phyloP scores from a whole-genome alignment of 2,329 filamentous ascomycete genomes.

The Botryosphaeria dothidea region DNA sequence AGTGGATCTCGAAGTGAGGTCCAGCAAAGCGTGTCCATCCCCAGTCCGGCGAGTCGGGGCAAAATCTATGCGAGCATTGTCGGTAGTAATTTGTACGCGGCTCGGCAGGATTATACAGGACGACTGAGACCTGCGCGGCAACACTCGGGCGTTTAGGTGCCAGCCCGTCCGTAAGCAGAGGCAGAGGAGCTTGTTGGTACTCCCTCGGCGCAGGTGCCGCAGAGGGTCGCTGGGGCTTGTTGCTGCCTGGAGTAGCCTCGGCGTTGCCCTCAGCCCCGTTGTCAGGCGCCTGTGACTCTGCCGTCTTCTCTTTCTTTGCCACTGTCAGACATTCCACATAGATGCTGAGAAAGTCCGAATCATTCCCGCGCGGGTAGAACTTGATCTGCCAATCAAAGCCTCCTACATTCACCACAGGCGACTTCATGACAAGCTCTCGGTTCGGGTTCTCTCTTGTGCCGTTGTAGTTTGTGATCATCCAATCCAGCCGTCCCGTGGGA shows the following conservation, averaged over 20 bases:
- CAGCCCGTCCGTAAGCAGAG: constrained; percentile 33
- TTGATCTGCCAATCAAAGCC: constrained; percentile 67
- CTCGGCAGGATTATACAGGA: constrained; percentile 64
- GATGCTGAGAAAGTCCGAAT: constrained; percentile 58
- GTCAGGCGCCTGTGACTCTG: constrained; percentile 22
- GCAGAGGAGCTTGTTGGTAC: constrained; percentile 37
- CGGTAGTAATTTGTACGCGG: constrained; percentile 59
- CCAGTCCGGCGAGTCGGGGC: constrained; percentile 60
- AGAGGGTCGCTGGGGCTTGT: background rate
- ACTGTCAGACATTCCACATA: constrained; percentile 64
- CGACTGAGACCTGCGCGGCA: constrained; percentile 62
- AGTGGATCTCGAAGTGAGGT: constrained; percentile 59
- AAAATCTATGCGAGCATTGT: constrained; percentile 61
- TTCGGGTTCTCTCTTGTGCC: constrained; percentile 63
- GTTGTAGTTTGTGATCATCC: constrained; percentile 60
- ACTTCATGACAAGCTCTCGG: constrained; percentile 59
- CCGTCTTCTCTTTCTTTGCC: constrained; percentile 21
- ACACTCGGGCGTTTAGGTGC: constrained; percentile 45
- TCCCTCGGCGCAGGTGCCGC: constrained; percentile 19
- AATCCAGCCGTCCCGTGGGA: constrained; percentile 59
- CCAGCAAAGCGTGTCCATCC: constrained; percentile 65
- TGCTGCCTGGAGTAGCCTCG: background rate
- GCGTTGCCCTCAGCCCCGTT: constrained; percentile 19
- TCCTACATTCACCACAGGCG: constrained; percentile 56
- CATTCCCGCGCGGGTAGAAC: constrained; percentile 63